A percentile compares a stretch with the other conserved stretches of the same genome.
phyloP scores from a whole-genome alignment of 2,329 filamentous ascomycete species.

The Periconia sp. region DNA sequence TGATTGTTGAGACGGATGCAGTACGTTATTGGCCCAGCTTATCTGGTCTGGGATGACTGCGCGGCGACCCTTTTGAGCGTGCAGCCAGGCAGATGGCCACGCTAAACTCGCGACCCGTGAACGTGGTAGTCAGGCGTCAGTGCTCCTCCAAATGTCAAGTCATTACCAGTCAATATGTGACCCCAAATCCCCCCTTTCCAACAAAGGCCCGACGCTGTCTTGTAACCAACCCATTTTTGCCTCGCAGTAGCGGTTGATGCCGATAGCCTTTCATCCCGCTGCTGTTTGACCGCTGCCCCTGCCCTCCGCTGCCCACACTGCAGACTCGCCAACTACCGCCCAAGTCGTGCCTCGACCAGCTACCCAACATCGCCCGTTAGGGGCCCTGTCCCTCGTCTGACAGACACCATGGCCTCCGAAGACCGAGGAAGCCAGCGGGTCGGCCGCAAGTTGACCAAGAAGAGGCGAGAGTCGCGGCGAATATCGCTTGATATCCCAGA shows the following conservation, averaged over 20 bases:
- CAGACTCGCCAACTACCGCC: constrained; percentile 6
- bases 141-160: constrained; percentile 8
- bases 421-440: constrained; percentile 27
- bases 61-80: too few relatives aligned
- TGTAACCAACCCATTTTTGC: constrained; percentile 9
- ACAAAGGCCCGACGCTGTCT: constrained; percentile 37
- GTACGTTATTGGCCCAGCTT: constrained; percentile 16
- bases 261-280: neutral
- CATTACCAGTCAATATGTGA: constrained; percentile 22
- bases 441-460: constrained; percentile 38
- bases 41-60: constrained; percentile 7
- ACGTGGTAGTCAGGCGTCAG: constrained; percentile 27
- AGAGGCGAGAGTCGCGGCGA: constrained; percentile 30
- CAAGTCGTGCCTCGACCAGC: constrained; percentile 1
- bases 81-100: neutral
- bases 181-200: constrained; percentile 12
- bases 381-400: neutral
- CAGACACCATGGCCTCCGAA: constrained; percentile 37
- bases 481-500: constrained; percentile 58
- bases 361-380: neutral
- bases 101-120: constrained; percentile 1
- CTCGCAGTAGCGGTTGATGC: neutral
- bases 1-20: constrained; percentile 14
- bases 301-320: constrained; percentile 6
- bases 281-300: neutral